phyloP scores from a whole-genome alignment of 2,329 filamentous ascomycete species.

The Ceratocystis ficicola region DNA sequence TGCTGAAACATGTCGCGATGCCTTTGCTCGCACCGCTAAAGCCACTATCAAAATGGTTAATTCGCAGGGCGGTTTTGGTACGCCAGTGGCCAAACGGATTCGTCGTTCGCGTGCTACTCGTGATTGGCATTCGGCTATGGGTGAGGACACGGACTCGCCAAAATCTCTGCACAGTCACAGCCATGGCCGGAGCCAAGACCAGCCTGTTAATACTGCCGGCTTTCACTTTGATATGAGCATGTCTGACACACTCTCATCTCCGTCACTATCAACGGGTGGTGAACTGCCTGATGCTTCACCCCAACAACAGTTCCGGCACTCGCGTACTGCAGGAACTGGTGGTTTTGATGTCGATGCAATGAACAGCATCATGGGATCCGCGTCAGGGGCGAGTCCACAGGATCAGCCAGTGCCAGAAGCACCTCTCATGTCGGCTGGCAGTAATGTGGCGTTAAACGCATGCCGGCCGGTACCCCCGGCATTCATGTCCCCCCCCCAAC shows the following conservation, averaged over 20 bases:
- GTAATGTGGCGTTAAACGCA: background rate
- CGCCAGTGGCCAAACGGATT: constrained; percentile 27
- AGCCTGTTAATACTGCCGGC: background rate
- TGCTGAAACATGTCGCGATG: constrained; percentile 85
- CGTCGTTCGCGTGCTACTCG: constrained; percentile 25
- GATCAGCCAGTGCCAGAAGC: background rate
- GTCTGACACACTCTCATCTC: constrained; percentile 34
- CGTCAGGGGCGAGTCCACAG: background rate
- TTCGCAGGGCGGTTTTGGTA: constrained; percentile 69
- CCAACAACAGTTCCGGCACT: constrained; percentile 27
- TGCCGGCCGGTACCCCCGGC: background rate
- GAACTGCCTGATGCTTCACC: constrained; percentile 31
- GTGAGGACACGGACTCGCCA: constrained; percentile 24
- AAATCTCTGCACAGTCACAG: constrained; percentile 20
- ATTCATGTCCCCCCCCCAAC: background rate
- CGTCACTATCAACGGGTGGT: constrained; percentile 31
- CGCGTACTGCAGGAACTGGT: background rate
- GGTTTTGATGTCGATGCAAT: constrained; percentile 10
- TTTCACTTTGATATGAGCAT: constrained; percentile 30
- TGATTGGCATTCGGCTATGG: constrained; percentile 28
- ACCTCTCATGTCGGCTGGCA: background rate
- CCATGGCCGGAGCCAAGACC: background rate
- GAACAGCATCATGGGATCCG: background rate
- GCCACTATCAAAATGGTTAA: constrained; percentile 92
- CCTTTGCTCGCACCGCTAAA: constrained; percentile 89